Conservation (phyloP, 352 stramenopile species). For the Phytophthora europaea region DNA sequence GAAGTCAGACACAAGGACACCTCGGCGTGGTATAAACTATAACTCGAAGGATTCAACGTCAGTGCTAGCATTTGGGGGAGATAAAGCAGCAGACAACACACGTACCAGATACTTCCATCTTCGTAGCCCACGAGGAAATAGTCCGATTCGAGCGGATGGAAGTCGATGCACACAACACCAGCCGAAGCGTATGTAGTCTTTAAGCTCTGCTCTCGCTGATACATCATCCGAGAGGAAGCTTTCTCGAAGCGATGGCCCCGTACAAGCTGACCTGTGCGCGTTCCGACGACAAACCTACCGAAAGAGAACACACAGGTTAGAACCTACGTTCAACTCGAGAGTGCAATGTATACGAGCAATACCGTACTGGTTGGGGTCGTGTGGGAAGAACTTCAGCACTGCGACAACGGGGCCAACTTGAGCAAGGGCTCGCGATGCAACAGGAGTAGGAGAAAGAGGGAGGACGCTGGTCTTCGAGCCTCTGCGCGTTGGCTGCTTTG, state of each 20-base stretch:
- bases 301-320: neutral
- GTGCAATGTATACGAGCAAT: neutral
- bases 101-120: constrained; percentile 63
- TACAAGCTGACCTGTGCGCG: constrained; percentile 46
- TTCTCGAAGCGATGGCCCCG: constrained; percentile 58
- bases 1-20: constrained; percentile 47
- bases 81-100: neutral
- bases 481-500: constrained; percentile 13
- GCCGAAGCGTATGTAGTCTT: constrained; percentile 13
- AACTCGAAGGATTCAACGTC: constrained; percentile 3
- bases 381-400: constrained; percentile 60
- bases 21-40: constrained; percentile 59
- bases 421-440: neutral
- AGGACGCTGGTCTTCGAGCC: constrained; percentile 18
- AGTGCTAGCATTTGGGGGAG: neutral
- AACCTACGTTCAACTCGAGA: neutral
- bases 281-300: constrained; percentile 62
- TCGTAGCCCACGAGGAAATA: constrained; percentile 80
- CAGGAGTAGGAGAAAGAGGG: constrained; percentile 18
- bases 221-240: constrained; percentile 25
- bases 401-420: constrained; percentile 56
- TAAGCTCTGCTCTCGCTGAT: constrained; percentile 25
- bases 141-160: constrained; percentile 52
- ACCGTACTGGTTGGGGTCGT: constrained; percentile 65
- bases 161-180: constrained; percentile 59